These are phyloP conservation scores for Colletotrichum limetticola DNA, from an alignment of 2,329 filamentous ascomycete species.

Conservation along the genomic window DNA sequence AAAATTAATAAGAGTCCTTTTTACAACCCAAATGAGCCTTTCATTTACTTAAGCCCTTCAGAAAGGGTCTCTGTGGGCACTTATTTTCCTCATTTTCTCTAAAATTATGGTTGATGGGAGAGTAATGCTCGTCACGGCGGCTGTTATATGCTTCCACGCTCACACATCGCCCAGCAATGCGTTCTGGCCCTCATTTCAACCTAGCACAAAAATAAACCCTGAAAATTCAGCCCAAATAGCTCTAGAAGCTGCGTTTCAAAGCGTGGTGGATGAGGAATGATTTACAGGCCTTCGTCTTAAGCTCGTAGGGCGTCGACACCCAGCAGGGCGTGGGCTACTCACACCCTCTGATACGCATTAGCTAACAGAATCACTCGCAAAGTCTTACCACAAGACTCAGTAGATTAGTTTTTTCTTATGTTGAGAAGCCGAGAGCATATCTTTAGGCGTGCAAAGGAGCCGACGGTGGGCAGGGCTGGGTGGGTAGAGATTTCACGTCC, in stretches of 20 bases:
- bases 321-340: neutral
- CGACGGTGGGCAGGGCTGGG: neutral
- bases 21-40: too few relatives aligned
- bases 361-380: accelerated
- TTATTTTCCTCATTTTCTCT: neutral
- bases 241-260: neutral
- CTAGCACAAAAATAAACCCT: neutral
- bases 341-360: neutral
- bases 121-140: neutral
- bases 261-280: neutral
- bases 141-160: neutral
- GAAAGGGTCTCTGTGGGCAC: too few relatives aligned
- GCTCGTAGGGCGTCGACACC: neutral
- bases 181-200: neutral
- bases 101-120: neutral
- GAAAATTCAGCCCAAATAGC: neutral
- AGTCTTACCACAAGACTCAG: neutral
- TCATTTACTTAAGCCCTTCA: too few relatives aligned
- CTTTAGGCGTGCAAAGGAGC: neutral
- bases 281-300: neutral
- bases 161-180: neutral
- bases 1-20: too few relatives aligned
- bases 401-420: neutral
- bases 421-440: neutral
- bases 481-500: neutral